Evolutionary conservation across 768 basidiomycete species (phyloP), one percentile per base, ranked within the genome.

Genomic region (Rhizopogon sp.): DNA sequence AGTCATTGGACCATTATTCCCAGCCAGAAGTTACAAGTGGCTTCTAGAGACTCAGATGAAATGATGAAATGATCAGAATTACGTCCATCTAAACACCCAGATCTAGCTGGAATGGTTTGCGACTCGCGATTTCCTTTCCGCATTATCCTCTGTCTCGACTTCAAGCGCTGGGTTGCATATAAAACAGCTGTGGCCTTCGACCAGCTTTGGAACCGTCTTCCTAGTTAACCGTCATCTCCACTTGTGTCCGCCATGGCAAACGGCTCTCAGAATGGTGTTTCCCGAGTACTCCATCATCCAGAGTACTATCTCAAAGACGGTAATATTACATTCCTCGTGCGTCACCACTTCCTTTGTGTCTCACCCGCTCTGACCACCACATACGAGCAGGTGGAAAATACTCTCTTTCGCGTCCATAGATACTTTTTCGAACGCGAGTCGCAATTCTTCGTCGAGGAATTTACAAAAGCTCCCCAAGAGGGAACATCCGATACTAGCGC

Each of bases 391-490:
- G 47, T 49, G 1, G 14, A 22, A 6, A 22, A 49, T 10, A 49
- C 47, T 0, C 35, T 49, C 2, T 49, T 49, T 16, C 35, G 47
- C 1, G 47, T 49, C 0, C 47, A 49, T 1, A 37, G 35, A 1
- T 14, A 49, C 47, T 49, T 37, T 39, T 72, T 77, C 5, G 66
- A 74, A 1, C 28, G 70, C 0, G 73, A 76, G 1, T 75, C 74
- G 0, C 52, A 59, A 0, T 64, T 67, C 5, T 77, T 77, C 31
- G 35, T 60, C 0, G 10, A 59, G 0, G 64, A 62, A 31, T 63
- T 76, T 41, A 43, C 58, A 11, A 49, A 9, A 9, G 14, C 47
- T 16, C 35, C 47, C 7, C 14, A 8, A 7, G 42, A 58, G 5
- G 50, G 35, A 3, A 40, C 22, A 2, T 58, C 61, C 0, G 39